phyloP scores from a whole-genome alignment of 179 eudicot genomes.

The Spergularia azorica region DNA sequence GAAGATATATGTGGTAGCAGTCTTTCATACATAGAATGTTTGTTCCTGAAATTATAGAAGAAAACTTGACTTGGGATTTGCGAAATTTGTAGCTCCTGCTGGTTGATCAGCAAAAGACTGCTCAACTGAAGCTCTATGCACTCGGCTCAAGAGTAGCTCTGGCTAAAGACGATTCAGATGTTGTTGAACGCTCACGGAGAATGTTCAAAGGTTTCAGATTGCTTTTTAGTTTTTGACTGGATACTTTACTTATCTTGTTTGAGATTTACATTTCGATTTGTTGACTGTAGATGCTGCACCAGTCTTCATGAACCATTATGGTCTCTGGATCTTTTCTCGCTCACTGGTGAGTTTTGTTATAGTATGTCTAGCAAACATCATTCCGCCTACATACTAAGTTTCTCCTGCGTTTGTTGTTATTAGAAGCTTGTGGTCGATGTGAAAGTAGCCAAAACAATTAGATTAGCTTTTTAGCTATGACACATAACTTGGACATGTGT shows the following conservation, averaged over 20 bases:
- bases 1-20: too few species aligned
- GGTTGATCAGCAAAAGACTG: constrained; percentile 10
- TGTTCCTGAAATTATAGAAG: not conserved
- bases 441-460: too few species aligned
- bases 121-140: constrained; percentile 9
- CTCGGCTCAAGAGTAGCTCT: constrained; percentile 18
- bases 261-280: not conserved
- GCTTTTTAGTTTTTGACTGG: not conserved
- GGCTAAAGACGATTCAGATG: not conserved
- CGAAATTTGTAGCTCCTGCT: not conserved
- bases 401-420: not conserved
- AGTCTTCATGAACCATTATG: constrained; percentile 17
- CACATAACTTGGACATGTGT: not conserved
- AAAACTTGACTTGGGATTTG: not conserved
- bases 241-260: not conserved
- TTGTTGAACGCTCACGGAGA: constrained; percentile 16
- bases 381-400: not conserved
- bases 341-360: constrained; percentile 12
- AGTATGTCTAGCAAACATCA: not conserved
- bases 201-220: constrained; percentile 21
- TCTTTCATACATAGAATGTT: not conserved
- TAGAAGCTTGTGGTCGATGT: too few species aligned
- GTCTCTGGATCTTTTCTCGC: constrained; percentile 23
- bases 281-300: constrained; percentile 25
- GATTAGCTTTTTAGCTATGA: too few species aligned